Conservation (phyloP, 1,139 yeast species). For the Debaryomyces psychrophilus region DNA sequence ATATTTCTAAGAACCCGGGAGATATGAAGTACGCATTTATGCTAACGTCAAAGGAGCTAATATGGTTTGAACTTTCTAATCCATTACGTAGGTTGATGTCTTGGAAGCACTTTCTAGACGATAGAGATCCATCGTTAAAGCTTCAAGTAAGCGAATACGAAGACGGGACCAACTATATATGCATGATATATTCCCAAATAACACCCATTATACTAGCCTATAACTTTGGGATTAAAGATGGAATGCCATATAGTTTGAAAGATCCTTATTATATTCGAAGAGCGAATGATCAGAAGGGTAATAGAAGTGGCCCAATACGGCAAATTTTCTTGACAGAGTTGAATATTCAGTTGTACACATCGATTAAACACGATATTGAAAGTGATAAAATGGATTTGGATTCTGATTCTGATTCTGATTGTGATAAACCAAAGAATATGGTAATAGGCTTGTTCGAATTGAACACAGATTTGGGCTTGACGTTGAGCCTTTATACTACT, state of each 20-base stretch:
- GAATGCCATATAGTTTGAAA: conserved; percentile 33
- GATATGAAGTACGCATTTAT: conserved; percentile 36
- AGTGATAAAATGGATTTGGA: conserved; percentile 11
- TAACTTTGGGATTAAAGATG: conserved; percentile 44
- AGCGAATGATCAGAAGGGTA: conserved; percentile 11
- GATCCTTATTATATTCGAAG: conserved; percentile 28
- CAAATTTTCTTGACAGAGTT: conserved; percentile 19
- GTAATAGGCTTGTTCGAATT: conserved; percentile 26
- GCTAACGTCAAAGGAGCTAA: conserved; percentile 64
- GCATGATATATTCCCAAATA: conserved; percentile 45
- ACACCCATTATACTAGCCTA: conserved; percentile 45
- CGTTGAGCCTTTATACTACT: conserved; percentile 13
- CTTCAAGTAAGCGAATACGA: conserved; percentile 32
- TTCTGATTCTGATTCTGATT: not conserved
- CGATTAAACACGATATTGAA: conserved; percentile 6
- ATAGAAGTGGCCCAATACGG: conserved; percentile 13
- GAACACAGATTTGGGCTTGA: conserved; percentile 18
- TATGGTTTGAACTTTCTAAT: conserved; percentile 42
- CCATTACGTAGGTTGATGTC: conserved; percentile 50
- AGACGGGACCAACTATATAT: conserved; percentile 28
- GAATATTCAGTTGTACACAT: conserved; percentile 17
- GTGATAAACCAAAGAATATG: conserved; percentile 5
- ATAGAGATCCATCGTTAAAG: conserved; percentile 57
- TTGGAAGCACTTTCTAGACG: conserved; percentile 69
- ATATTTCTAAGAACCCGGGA: conserved; percentile 32